Evolutionary conservation across 2,329 filamentous ascomycete species (phyloP), one percentile per base, ranked within the genome.

Genomic region (Pleomassaria siparia): DNA sequence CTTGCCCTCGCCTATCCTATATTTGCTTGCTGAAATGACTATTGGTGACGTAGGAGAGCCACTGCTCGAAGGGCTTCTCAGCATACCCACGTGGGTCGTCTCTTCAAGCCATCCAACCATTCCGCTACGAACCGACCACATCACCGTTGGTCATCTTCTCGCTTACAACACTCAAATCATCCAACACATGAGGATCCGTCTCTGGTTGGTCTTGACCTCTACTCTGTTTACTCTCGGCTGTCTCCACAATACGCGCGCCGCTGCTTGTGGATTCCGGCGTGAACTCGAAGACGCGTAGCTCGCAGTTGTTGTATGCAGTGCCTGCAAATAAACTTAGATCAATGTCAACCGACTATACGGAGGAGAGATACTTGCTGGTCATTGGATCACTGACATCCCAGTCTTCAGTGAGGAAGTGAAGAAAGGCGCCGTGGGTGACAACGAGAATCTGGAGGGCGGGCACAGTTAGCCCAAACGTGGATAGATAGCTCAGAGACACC

Each of bases 391-490:
- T 54, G 15, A 29, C 87, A 44, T 83, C 76, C 83, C 85, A 95
- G 62, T 95, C 90, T 56, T 91, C 82, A 0, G 89, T 94, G 53
- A 96, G 74, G 61, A 89, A 95, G 68, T 96, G 91, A 60, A 95
- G 67, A 58, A 91, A 88, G 1, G 87, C 88, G 1, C 91, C 91
- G 61, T 95, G 91, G 2, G 89, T 87, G 7, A 95, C 89, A 2
- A 91, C 78, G 0, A 86, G 83, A 22, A 95, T 81, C 58, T 92
- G n/a, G n/a, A n/a, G n/a, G n/a, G n/a, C n/a, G n/a, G n/a, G n/a
- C n/a, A n/a, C n/a, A n/a, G n/a, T n/a, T n/a, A n/a, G n/a, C n/a
- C n/a, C n/a, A n/a, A n/a, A n/a, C n/a, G n/a, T n/a, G n/a, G n/a
- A n/a, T n/a, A n/a, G n/a, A n/a, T n/a, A n/a, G n/a, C n/a, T n/a